Evolutionary conservation across 2,329 filamentous ascomycete genomes (phyloP).

Genomic region (Phialocephala subalpina): DNA sequence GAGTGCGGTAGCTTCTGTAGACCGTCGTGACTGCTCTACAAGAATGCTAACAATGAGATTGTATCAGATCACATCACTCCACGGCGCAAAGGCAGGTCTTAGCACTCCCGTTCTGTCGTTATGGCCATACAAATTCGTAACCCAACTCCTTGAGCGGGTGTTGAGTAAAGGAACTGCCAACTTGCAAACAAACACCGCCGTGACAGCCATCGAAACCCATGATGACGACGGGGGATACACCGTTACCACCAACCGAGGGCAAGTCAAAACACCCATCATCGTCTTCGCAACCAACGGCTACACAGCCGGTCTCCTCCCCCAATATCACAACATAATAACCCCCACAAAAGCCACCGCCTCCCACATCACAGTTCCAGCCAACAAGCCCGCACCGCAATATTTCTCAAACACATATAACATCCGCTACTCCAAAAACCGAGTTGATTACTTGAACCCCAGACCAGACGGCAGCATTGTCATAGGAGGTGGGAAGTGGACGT

Average conservation of each 20-base stretch:
- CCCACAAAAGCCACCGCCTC: conserved; percentile 58
- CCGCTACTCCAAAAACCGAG: conserved; percentile 63
- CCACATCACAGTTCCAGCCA: conserved; percentile 30
- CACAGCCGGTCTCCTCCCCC: conserved; percentile 65
- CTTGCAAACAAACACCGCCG: conserved; percentile 60
- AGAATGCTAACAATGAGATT: not conserved
- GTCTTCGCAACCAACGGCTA: conserved; percentile 75
- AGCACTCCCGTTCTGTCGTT: conserved; percentile 38
- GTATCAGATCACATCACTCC: not conserved
- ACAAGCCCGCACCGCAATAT: conserved; percentile 37
- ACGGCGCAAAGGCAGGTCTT: conserved; percentile 24
- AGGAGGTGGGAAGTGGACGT: conserved; percentile 47
- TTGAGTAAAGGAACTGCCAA: conserved; percentile 52
- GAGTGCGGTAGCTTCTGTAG: not conserved
- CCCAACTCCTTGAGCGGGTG: conserved; percentile 57
- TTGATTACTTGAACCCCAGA: conserved; percentile 47
- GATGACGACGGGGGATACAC: conserved; percentile 46
- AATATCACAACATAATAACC: conserved; percentile 59
- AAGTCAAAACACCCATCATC: conserved; percentile 59
- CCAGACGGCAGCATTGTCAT: conserved; percentile 43
- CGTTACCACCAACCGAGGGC: conserved; percentile 62
- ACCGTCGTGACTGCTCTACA: not conserved
- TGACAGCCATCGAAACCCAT: conserved; percentile 35
- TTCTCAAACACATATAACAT: conserved; percentile 50
- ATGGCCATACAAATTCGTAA: conserved; percentile 70